Base-by-base conservation (phyloP, 1,284 basidiomycete species). In the Trametes polyzona region DNA sequence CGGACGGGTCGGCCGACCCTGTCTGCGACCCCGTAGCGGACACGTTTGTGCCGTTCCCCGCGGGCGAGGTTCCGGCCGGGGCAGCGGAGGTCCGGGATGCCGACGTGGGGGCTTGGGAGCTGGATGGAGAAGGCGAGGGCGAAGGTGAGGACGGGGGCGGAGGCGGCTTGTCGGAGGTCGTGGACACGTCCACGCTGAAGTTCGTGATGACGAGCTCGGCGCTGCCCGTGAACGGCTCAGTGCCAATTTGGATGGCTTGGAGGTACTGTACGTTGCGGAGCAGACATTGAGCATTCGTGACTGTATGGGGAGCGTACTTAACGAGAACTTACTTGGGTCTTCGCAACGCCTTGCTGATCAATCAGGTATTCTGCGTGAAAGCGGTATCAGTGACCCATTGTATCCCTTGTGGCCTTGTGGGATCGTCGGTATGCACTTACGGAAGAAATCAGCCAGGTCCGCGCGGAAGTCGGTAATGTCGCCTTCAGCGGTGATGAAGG, bases 171-270 rank as follows among this genome's bases (percentile, higher is more conserved):
- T 52, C 49, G 11, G 30, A 41, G 21, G 10, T 6, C 4, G 58
- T 63, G 7, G 47, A 54, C n/a, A 78, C 65, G 30, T 62, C 50
- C 27, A 71, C 69, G 55, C 64, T 69, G 64, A 64, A 72, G 64
- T 64, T 67, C 29, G 59, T 51, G 41, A 61, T 70, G 30, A 67
- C 46, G 55, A 72, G 67, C 33, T 58, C 57, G 19, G 68, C 70
- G 43, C 53, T 60, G 79, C 87, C 44, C 82, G 88, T 62, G 86
- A 93, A 60, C 83, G 90, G 55, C 77, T 92, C 71, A 83, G 93
- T 29, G 81, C 83, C 42, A 83, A 85, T 68, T 78, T 95, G 47
- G 77, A 84, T 47, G 82, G 82, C 35, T 74, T 95, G 49, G 76
- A 91, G 62, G 79, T 76, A 65, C 79, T 85, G 52, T 7, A 19